A percentile compares a stretch with the other conserved stretches of the same genome.
Evolutionary conservation across 2,329 filamentous ascomycete genomes (phyloP).

Genomic region (Aspergillus quadrilineatus): DNA sequence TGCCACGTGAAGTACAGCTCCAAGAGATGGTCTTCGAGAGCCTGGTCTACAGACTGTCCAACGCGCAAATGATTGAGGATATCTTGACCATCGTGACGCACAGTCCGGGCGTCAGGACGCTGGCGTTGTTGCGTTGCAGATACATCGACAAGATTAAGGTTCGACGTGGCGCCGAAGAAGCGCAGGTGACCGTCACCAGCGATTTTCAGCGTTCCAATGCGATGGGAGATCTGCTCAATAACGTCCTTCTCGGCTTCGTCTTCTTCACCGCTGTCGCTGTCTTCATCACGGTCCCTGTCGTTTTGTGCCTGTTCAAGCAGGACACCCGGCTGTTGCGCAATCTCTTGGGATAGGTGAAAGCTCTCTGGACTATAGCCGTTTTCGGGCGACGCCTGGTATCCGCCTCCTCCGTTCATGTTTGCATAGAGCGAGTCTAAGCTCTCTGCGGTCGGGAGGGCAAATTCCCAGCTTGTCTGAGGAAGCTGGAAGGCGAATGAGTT

Average conservation of each 20-base stretch:
- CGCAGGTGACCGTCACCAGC: slow-evolving; percentile 45
- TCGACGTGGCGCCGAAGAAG: slow-evolving; percentile 48
- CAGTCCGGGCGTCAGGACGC: slow-evolving; percentile 36
- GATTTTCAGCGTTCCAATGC: slow-evolving; percentile 47
- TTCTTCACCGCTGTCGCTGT: slow-evolving; percentile 38
- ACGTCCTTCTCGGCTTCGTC: slow-evolving; percentile 41
- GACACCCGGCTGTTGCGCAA: slow-evolving; percentile 27
- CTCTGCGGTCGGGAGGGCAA: slow-evolving; percentile 39
- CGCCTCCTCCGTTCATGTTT: slow-evolving; percentile 27
- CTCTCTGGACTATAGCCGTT: slow-evolving; percentile 25
- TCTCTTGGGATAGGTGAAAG: slow-evolving; percentile 28
- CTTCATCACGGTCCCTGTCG: slow-evolving; percentile 28
- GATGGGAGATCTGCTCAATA: slow-evolving; percentile 45
- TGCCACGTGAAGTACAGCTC: slow-evolving; percentile 52
- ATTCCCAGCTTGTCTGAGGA: slow-evolving; percentile 32
- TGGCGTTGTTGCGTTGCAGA: slow-evolving; percentile 25
- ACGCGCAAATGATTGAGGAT: slow-evolving; percentile 45
- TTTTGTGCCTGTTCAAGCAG: slow-evolving; percentile 17
- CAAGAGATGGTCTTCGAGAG: slow-evolving; percentile 46
- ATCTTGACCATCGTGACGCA: slow-evolving; percentile 41
- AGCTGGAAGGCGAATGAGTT: slow-evolving; percentile 28
- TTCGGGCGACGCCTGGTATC: slow-evolving; percentile 20
- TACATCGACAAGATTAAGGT: slow-evolving; percentile 44
- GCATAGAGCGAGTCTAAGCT: slow-evolving; percentile 36
- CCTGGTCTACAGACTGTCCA: slow-evolving; percentile 41